Percentiles rank a stretch among this genome's conserved stretches.
These are phyloP conservation scores for Daldinia bambusicola DNA, from an alignment of 495 filamentous ascomycete species.

Conservation along the genomic window DNA sequence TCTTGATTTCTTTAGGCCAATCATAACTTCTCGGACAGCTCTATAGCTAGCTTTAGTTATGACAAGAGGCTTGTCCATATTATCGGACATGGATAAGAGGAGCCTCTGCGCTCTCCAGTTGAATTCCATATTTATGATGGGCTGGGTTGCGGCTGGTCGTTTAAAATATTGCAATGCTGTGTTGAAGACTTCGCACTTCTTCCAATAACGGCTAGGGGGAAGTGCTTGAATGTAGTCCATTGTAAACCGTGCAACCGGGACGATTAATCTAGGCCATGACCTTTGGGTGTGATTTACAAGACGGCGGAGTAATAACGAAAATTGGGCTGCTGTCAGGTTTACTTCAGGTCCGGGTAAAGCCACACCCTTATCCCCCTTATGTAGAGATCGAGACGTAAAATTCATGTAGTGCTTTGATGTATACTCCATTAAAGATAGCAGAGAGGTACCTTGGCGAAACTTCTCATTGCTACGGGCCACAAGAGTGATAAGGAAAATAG, in stretches of 20 bases:
- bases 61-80: conserved; percentile 49
- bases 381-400: neutral
- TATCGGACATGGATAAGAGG: conserved; percentile 52
- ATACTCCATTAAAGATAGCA: conserved; percentile 49
- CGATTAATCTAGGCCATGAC: conserved; percentile 50
- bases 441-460: conserved; percentile 42
- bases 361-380: neutral
- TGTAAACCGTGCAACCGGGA: conserved; percentile 49
- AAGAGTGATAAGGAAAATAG: conserved; percentile 52
- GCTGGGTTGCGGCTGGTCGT: conserved; percentile 39
- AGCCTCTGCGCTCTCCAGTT: conserved; percentile 59
- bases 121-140: conserved; percentile 49
- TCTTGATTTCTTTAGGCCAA: conserved; percentile 51
- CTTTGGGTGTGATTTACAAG: conserved; percentile 49
- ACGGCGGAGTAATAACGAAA: conserved; percentile 47
- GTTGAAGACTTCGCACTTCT: conserved; percentile 51
- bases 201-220: conserved; percentile 29
- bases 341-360: conserved; percentile 23
- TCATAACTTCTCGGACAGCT: conserved; percentile 53
- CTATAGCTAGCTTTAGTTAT: conserved; percentile 52
- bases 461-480: conserved; percentile 49
- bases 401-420: conserved; percentile 46
- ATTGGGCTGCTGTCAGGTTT: conserved; percentile 46
- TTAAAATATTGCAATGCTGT: conserved; percentile 48
- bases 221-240: conserved; percentile 50